Percentiles rank a stretch among this genome's conserved stretches.
Evolutionary conservation across 805 yeast species (phyloP).

Genomic region (Wickerhamomyces sydowiorum): DNA sequence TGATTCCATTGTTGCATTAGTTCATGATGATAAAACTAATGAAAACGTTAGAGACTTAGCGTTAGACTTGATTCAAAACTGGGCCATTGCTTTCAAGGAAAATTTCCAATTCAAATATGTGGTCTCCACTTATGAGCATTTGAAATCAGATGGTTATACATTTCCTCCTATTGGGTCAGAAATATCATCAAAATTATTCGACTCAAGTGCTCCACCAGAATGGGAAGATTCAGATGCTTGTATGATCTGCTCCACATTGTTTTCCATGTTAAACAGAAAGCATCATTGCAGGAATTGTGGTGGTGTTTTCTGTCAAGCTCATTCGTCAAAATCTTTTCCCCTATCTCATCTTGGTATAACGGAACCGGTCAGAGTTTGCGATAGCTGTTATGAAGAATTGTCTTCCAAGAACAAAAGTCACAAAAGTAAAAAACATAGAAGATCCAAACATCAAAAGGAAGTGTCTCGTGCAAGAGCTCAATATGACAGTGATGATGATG

Average conservation of each 20-base stretch:
- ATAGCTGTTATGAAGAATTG: constrained; percentile 71
- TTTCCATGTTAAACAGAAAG: constrained; percentile 79
- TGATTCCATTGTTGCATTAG: constrained; percentile 57
- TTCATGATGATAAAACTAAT: constrained; percentile 35
- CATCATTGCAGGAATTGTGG: constrained; percentile 98
- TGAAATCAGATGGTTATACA: constrained; percentile 55
- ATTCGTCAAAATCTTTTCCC: constrained; percentile 68
- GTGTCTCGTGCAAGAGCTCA: constrained; percentile 21
- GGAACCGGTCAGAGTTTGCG: constrained; percentile 91
- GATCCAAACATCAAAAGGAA: constrained; percentile 15
- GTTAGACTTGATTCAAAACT: constrained; percentile 62
- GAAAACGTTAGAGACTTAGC: constrained; percentile 53
- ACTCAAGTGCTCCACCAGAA: constrained; percentile 91
- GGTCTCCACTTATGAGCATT: constrained; percentile 50
- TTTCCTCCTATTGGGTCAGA: constrained; percentile 48
- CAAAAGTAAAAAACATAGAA: constrained; percentile 18
- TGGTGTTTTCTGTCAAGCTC: constrained; percentile 83
- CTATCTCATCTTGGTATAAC: constrained; percentile 81
- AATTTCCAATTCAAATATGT: constrained; percentile 64
- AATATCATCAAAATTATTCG: constrained; percentile 54
- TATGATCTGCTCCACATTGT: constrained; percentile 83
- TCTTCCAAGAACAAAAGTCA: constrained; percentile 30
- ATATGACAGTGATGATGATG: constrained; percentile 54
- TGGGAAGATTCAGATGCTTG: constrained; percentile 96
- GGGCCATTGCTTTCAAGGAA: constrained; percentile 70